Percentiles rank a stretch among this genome's conserved stretches.
Evolutionary conservation across 208 protist genomes (phyloP).

Genomic region (Acanthamoeba triangularis): DNA sequence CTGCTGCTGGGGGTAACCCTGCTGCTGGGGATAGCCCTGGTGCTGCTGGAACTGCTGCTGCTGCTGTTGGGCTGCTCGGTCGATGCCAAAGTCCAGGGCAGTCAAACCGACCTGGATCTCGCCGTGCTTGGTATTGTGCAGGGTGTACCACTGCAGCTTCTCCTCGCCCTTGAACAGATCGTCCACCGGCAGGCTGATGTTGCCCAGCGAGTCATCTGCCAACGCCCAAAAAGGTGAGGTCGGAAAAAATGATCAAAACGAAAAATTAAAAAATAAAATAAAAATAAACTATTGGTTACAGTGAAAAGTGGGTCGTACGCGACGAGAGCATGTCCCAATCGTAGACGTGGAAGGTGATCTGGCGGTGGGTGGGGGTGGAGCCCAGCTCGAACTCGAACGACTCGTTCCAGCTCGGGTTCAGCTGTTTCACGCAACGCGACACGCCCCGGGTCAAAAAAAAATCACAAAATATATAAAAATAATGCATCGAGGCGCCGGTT

Average conservation of each 20-base stretch:
- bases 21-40: too few species aligned
- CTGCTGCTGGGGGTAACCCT: too few species aligned
- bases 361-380: neutral
- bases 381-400: conserved; percentile 61
- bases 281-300: too few species aligned
- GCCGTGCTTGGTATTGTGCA: conserved; percentile 49
- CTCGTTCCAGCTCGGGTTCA: conserved; percentile 62
- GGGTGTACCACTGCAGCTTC: conserved; percentile 44
- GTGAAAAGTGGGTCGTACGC: too few species aligned
- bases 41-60: neutral
- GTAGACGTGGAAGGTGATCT: conserved; percentile 54
- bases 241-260: too few species aligned
- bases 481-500: too few species aligned
- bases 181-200: conserved; percentile 22
- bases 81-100: neutral
- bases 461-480: too few species aligned
- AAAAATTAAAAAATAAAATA: too few species aligned
- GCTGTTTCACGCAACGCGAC: neutral
- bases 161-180: conserved; percentile 53
- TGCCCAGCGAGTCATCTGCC: conserved; percentile 48
- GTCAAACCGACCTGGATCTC: conserved; percentile 13
- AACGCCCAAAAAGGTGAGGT: too few species aligned
- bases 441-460: too few species aligned
- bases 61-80: neutral
- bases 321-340: conserved; percentile 58